phyloP scores from a whole-genome alignment of 2,329 filamentous ascomycete genomes.

The Cytospora leucostoma region DNA sequence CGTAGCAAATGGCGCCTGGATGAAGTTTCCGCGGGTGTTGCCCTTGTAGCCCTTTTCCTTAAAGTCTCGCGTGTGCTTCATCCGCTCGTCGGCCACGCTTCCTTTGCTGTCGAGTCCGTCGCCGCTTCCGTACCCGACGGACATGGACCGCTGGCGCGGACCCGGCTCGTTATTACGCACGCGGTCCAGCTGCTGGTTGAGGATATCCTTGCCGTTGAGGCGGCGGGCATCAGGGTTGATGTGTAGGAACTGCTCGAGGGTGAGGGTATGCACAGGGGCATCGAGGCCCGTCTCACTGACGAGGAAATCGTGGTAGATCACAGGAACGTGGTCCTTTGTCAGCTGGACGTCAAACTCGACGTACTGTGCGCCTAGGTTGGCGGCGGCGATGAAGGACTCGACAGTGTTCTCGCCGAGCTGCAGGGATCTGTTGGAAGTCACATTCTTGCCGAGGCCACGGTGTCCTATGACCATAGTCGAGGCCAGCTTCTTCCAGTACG shows the following conservation, averaged over 20 bases:
- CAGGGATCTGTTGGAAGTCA: slow-evolving; percentile 77
- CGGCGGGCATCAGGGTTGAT: slow-evolving; percentile 64
- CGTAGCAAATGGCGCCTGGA: slow-evolving; percentile 94
- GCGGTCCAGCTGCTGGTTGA: slow-evolving; percentile 35
- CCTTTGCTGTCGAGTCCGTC: slow-evolving; percentile 36
- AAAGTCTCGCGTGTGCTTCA: slow-evolving; percentile 96
- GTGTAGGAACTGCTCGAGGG: slow-evolving; percentile 92
- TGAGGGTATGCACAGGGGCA: slow-evolving; percentile 92
- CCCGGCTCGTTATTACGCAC: slow-evolving; percentile 35
- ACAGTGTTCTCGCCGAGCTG: slow-evolving; percentile 97
- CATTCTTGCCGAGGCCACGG: slow-evolving; percentile 85
- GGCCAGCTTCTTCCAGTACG: slow-evolving; percentile 92
- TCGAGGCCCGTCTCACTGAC: slow-evolving; percentile 98
- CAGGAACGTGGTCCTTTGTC: slow-evolving; percentile 97
- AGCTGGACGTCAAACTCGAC: slow-evolving; percentile 88
- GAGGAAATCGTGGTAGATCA: slow-evolving; percentile 98
- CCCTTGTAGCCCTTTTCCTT: slow-evolving; percentile 95
- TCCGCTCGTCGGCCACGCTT: slow-evolving; percentile 67
- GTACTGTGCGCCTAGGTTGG: slow-evolving; percentile 81
- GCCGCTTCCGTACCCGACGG: slow-evolving; percentile 53
- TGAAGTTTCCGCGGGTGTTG: slow-evolving; percentile 90
- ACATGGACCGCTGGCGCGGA: slow-evolving; percentile 53
- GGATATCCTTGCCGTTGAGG: slow-evolving; percentile 43
- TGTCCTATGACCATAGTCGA: slow-evolving; percentile 81
- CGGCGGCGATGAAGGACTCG: slow-evolving; percentile 92